Conservation (phyloP, 2,329 filamentous ascomycete species). For the Nigrospora oryzae region DNA sequence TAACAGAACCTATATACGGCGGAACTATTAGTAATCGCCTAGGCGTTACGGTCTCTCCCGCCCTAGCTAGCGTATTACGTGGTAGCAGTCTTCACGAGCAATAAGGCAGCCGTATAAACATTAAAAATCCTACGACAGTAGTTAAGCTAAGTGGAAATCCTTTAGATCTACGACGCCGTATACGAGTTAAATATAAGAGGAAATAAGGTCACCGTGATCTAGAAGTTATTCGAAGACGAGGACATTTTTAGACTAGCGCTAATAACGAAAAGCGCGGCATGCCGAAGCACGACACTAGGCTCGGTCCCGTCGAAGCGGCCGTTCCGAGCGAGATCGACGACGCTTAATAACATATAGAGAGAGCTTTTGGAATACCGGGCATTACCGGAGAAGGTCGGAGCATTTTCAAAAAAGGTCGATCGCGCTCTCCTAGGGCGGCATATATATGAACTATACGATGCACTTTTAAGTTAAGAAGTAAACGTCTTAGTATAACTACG, state of each 20-base stretch:
- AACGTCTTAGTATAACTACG: neutral
- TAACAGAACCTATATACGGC: conserved; percentile 4
- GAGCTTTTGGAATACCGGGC: neutral
- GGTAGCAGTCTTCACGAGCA: conserved; percentile 1
- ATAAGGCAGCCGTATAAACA: conserved; percentile 1
- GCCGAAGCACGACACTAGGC: neutral
- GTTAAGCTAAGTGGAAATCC: conserved; percentile 1
- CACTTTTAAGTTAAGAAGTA: neutral
- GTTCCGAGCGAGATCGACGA: conserved; percentile 3
- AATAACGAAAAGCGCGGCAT: neutral
- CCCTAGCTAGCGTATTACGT: neutral
- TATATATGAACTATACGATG: neutral
- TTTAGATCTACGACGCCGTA: neutral
- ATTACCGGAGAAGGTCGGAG: neutral
- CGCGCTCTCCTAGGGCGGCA: neutral
- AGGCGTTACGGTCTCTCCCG: neutral
- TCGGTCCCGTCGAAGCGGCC: neutral
- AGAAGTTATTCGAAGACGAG: conserved; percentile 1
- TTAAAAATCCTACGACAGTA: neutral
- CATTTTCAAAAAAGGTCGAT: neutral
- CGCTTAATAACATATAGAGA: neutral
- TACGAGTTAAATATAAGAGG: neutral
- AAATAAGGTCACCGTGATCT: conserved; percentile 1
- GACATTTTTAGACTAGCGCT: neutral
- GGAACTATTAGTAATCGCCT: conserved; percentile 1